Conservation (phyloP, 2,329 filamentous ascomycete genomes). For the Monosporascus sp. region DNA sequence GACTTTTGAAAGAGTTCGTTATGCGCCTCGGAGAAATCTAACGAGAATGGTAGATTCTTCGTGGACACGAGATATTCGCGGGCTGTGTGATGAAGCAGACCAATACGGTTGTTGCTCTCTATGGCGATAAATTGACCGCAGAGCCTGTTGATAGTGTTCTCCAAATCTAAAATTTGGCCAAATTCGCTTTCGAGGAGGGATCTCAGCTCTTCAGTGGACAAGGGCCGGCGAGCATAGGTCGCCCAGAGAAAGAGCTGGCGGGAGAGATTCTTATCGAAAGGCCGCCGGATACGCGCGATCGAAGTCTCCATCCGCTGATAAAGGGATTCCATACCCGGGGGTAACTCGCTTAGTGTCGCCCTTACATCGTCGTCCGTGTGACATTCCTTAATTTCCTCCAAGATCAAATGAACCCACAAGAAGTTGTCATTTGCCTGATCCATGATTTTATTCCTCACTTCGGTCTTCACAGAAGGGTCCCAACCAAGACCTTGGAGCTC, state of each 20-base stretch:
- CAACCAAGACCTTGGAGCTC: slow-evolving; percentile 7
- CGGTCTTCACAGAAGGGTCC: slow-evolving; percentile 1
- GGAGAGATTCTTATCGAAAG: slow-evolving; percentile 4
- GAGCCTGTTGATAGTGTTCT: slow-evolving; percentile 4
- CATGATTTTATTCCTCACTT: slow-evolving; percentile 16
- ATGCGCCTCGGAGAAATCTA: background rate
- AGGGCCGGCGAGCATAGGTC: slow-evolving; percentile 4
- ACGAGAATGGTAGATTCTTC: background rate
- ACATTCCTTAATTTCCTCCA: slow-evolving; percentile 23
- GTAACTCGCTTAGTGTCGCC: slow-evolving; percentile 20
- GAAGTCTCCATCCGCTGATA: slow-evolving; percentile 9
- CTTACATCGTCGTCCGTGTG: slow-evolving; percentile 19
- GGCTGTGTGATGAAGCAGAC: slow-evolving; percentile 10
- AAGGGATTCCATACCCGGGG: slow-evolving; percentile 24
- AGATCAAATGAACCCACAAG: slow-evolving; percentile 27
- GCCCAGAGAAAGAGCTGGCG: slow-evolving; percentile 9
- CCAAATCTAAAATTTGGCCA: slow-evolving; percentile 7
- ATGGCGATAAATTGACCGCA: slow-evolving; percentile 13
- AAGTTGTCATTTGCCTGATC: slow-evolving; percentile 27
- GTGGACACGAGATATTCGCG: slow-evolving; percentile 9
- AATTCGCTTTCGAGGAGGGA: slow-evolving; percentile 7
- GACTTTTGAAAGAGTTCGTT: slow-evolving; percentile 1
- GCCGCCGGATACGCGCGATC: background rate
- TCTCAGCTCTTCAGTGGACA: slow-evolving; percentile 6
- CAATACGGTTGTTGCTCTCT: slow-evolving; percentile 2